These are phyloP conservation scores for Tylopilus orsonianus DNA, from an alignment of 1,284 basidiomycete species.

Conservation along the genomic window DNA sequence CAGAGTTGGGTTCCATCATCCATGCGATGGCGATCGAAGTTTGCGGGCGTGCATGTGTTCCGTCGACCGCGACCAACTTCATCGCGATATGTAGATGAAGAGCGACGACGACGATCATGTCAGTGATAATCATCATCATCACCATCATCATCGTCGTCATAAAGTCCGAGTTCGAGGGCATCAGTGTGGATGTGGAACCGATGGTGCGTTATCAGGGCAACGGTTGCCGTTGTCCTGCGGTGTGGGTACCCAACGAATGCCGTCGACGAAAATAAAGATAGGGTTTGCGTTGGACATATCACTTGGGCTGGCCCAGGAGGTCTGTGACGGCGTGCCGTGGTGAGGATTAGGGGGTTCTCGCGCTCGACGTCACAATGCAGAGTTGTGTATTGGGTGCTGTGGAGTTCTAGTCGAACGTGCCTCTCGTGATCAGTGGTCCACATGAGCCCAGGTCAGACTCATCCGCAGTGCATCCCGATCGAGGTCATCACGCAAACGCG, in stretches of 20 bases:
- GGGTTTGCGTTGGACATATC: neutral
- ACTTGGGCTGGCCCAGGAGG: neutral
- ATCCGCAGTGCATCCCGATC: neutral
- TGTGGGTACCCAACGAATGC: neutral
- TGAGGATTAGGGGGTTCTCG: constrained; percentile 1
- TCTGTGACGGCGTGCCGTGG: neutral
- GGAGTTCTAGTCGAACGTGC: neutral
- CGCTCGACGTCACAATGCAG: neutral
- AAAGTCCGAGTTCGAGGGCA: neutral
- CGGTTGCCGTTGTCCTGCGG: neutral
- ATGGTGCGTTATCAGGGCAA: neutral
- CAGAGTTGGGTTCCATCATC: neutral
- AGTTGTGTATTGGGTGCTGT: neutral
- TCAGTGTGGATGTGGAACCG: too few relatives aligned
- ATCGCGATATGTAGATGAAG: neutral
- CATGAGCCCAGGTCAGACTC: too few relatives aligned
- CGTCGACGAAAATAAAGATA: constrained; percentile 5
- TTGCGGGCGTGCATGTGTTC: neutral
- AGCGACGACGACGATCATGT: neutral
- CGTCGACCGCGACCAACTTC: neutral
- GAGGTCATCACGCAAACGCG: neutral
- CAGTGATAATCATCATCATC: too few relatives aligned
- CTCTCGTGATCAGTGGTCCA: neutral
- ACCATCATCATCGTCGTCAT: too few relatives aligned
- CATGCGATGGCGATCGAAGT: neutral